Base-by-base conservation (phyloP, 495 filamentous ascomycete species). In the Pseudomonodictys pantanalensis region DNA sequence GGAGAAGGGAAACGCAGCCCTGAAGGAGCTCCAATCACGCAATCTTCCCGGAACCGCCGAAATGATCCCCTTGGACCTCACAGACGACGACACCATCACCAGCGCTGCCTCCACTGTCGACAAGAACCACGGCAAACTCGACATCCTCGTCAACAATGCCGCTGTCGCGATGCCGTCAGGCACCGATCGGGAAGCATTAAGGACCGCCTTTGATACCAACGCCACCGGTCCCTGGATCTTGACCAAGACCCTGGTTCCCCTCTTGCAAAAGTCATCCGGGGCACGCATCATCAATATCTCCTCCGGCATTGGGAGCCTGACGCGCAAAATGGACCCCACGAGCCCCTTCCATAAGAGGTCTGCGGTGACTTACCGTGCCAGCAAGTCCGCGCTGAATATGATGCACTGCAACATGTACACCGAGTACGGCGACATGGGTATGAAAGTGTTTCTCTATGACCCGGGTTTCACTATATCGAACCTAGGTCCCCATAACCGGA, bases 201-300 rank as follows among this genome's bases (percentile, higher is more conserved):
- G 57, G 30, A 23, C 5, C 2, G 32, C 42, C 9, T 58, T 74
- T 5, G 59, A 68, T 10, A 68, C 67, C 18, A 76, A 76, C 58
- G 71, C 72, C 32, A 68, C 67, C 9, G 72, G 73, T 25, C 55
- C 73, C 1, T 64, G 64, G 8, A 25, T 71, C 8, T 45, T 75
- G 2, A 52, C 66, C 6, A 18, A 55, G 12, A 58, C 62, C 2
- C 72, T 75, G 33, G 28, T 33, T 3, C 65, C 67, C 2, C 62
- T 75, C 0, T 65, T 76, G 0, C 32, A 63, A 8, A 68, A 68
- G 41, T 64, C 69, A 0, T 10, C 22, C 7, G 7, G 11, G 7
- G 23, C 60, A 0, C 71, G 72, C 17, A 65, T 81, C 11, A 41
- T 76, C 12, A 68, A 67, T 52, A 49, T 75, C 5, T 68, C 60